Conservation (phyloP, 306 rosid genomes). For the Vigna nakashimae region DNA sequence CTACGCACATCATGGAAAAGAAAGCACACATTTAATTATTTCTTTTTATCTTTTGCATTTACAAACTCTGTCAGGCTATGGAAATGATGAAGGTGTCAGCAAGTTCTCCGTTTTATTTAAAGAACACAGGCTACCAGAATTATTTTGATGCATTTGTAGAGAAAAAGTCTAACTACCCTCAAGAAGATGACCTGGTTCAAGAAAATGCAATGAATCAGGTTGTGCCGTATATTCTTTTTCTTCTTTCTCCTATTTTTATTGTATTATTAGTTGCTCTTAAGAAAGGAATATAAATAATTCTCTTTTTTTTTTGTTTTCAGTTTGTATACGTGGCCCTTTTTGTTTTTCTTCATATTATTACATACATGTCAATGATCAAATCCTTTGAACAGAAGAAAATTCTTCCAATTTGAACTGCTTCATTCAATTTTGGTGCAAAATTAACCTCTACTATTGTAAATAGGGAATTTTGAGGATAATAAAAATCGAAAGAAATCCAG, state of each 20-base stretch:
- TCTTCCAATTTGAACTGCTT: conserved; percentile 24
- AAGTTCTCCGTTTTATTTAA: conserved; percentile 54
- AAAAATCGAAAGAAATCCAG: no score
- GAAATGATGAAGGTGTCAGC: conserved; percentile 79
- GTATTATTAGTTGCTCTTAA: conserved; percentile 69
- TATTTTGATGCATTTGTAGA: conserved; percentile 87
- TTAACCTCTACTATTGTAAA: conserved; percentile 9
- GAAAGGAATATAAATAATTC: conserved; percentile 60
- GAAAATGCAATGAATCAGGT: conserved; percentile 59
- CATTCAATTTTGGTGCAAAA: neutral
- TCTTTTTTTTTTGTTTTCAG: neutral
- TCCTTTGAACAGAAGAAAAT: conserved; percentile 7
- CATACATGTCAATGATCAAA: conserved; percentile 6
- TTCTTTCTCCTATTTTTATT: conserved; percentile 78
- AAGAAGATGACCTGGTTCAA: conserved; percentile 55
- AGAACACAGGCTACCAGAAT: conserved; percentile 69
- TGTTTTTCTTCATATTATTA: conserved; percentile 24
- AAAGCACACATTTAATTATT: neutral
- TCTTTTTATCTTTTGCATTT: conserved; percentile 21
- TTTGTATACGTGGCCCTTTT: conserved; percentile 28
- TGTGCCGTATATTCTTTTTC: conserved; percentile 68
- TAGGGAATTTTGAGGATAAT: no score
- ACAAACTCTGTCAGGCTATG: conserved; percentile 78
- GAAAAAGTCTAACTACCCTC: conserved; percentile 55
- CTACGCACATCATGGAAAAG: neutral